phyloP scores from a whole-genome alignment of 2,329 filamentous ascomycete genomes.

The Ambrosiella beaveri region DNA sequence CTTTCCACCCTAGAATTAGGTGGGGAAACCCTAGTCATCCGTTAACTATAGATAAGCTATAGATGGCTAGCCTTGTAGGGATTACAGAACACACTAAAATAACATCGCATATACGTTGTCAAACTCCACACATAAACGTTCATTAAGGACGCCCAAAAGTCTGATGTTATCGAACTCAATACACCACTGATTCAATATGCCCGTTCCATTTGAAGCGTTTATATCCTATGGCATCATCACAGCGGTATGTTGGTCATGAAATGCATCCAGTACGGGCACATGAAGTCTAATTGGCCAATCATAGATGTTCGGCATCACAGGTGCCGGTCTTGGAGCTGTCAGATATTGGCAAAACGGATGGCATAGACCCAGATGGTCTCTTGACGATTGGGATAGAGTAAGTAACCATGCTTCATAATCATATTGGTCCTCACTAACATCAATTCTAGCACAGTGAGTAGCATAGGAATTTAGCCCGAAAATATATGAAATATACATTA shows the following conservation, averaged over 20 bases:
- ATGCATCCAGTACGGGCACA: slow-evolving; percentile 1
- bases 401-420: slow-evolving; percentile 15
- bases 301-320: slow-evolving; percentile 47
- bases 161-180: background rate
- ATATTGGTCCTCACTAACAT: slow-evolving; percentile 17
- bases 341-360: slow-evolving; percentile 42
- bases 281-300: slow-evolving; percentile 16
- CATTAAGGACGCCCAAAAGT: too few species aligned
- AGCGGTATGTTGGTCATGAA: slow-evolving; percentile 28
- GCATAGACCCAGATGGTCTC: slow-evolving; percentile 40
- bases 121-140: too few species aligned
- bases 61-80: too few species aligned
- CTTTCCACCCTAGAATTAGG: background rate
- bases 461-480: background rate
- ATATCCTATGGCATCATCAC: slow-evolving; percentile 49
- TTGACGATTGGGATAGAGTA: slow-evolving; percentile 49
- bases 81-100: too few species aligned
- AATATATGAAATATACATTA: background rate
- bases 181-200: slow-evolving; percentile 28
- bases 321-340: slow-evolving; percentile 39
- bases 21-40: background rate
- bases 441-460: slow-evolving; percentile 34
- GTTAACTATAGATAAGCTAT: too few species aligned
- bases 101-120: too few species aligned
- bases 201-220: slow-evolving; percentile 45